Conservation (phyloP, 768 basidiomycete genomes). For the Leccinum pellstonianum region DNA sequence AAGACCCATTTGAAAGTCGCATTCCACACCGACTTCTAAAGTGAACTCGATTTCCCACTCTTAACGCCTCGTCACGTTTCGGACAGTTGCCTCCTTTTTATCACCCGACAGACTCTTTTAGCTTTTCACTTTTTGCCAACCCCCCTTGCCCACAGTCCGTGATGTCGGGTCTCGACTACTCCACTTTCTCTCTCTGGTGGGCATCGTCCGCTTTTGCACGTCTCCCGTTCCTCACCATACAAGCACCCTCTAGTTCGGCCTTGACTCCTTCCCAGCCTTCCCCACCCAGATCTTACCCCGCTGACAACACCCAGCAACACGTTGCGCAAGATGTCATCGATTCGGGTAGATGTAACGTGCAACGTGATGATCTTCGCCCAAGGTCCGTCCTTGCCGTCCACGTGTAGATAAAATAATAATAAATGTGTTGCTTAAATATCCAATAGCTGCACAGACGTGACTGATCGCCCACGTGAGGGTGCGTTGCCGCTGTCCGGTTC, state of each 20-base stretch:
- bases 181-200: conserved; percentile 29
- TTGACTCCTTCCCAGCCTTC: conserved; percentile 29
- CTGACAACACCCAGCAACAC: conserved; percentile 28
- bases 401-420: conserved; percentile 16
- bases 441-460: conserved; percentile 21
- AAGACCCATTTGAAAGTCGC: conserved; percentile 24
- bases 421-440: conserved; percentile 12
- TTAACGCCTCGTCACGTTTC: conserved; percentile 1
- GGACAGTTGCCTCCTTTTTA: conserved; percentile 8
- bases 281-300: conserved; percentile 26
- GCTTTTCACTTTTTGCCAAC: not conserved
- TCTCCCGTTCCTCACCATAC: conserved; percentile 2
- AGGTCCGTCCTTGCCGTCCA: conserved; percentile 31
- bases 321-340: conserved; percentile 32
- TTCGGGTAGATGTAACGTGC: conserved; percentile 22
- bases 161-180: conserved; percentile 29
- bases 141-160: not conserved
- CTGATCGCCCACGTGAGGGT: conserved; percentile 26
- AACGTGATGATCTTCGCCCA: conserved; percentile 37
- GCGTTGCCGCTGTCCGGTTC: conserved; percentile 15
- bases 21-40: conserved; percentile 17
- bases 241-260: conserved; percentile 19
- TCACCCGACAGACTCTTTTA: conserved; percentile 6
- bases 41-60: conserved; percentile 18
- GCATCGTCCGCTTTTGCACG: not conserved